phyloP scores from a whole-genome alignment of 306 rosid genomes.

The Ormosia emarginata region DNA sequence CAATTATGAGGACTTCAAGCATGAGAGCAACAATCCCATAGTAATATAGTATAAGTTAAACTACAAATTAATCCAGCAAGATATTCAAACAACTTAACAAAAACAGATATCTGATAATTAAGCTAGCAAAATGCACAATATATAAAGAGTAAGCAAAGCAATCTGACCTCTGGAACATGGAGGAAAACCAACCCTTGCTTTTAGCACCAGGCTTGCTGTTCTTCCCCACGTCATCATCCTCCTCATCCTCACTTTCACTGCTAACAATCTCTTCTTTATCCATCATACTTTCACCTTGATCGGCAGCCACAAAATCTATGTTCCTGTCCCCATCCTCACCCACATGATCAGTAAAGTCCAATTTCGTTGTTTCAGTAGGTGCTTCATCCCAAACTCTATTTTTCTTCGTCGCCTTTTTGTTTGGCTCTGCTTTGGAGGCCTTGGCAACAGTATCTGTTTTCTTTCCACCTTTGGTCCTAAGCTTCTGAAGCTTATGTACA shows the following conservation, averaged over 20 bases:
- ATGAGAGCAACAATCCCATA: background rate
- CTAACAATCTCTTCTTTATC: slow-evolving; percentile 78
- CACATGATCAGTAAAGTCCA: slow-evolving; percentile 17
- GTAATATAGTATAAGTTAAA: background rate
- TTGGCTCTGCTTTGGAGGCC: slow-evolving; percentile 61
- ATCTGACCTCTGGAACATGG: slow-evolving; percentile 80
- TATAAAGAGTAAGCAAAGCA: background rate
- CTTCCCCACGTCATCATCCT: slow-evolving; percentile 54
- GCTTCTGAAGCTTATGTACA: slow-evolving; percentile 84
- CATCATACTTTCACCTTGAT: slow-evolving; percentile 89
- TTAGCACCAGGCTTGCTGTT: slow-evolving; percentile 58
- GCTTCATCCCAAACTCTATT: slow-evolving; percentile 21
- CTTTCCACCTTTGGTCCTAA: slow-evolving; percentile 69
- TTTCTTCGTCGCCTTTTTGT: slow-evolving; percentile 11
- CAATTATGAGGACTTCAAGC: background rate
- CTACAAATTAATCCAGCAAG: background rate
- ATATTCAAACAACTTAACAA: background rate
- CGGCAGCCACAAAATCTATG: slow-evolving; percentile 56
- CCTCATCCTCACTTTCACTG: slow-evolving; percentile 74
- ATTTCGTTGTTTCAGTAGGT: background rate
- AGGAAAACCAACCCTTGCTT: slow-evolving; percentile 89
- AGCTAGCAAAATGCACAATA: background rate
- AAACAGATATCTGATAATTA: background rate
- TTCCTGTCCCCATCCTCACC: slow-evolving; percentile 49
- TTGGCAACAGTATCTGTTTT: slow-evolving; percentile 63